Base-by-base conservation (phyloP, 768 basidiomycete genomes). In the Hemileccinum impolitum region DNA sequence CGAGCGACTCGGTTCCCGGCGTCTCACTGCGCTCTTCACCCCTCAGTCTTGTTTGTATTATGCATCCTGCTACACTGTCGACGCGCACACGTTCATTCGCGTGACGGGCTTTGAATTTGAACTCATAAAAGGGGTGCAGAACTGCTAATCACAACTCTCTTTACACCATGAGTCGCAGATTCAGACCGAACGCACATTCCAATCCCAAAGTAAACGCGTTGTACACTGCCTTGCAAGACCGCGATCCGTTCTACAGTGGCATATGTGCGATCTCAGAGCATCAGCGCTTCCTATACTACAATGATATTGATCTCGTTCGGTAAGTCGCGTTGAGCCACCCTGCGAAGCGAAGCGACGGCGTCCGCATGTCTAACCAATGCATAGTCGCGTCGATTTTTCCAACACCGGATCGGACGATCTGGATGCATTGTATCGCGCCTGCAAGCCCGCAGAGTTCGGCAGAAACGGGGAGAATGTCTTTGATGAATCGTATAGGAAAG, bases 401-500 rank as follows among this genome's bases (percentile, higher is more conserved):
- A 26, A 25, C 6, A 11, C 39, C 17, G 12, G 18, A 11, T 3
- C 21, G 11, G 31, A 41, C 6, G 37, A 50, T 6, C 43, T 50
- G 3, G 38, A 63, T 17, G 42, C 52, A 6, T 67, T 77, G 5
- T 48, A 64, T 0, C 40, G 54, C 0, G 67, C 69, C 2, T 76
- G 76, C 52, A 52, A 70, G 7, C 72, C 68, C 0, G 74, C 75
- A 2, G 67, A 70, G 0, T 77, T 77, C 43, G 75, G 76, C 5
- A 26, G 47, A 1, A 53, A 63, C 18, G 44, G 68, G 7, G 47
- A 73, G 25, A 68, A 74, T 28, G 70, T 77, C 0, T 48, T 70
- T 7, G 76, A 77, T 51, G 75, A 77, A 36, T 59, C 69, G 0
- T 77, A 75, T 50, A 66, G 75, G 21, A 75, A 74, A 49, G 75